Evolutionary conservation across 2,329 filamentous ascomycete genomes (phyloP).

Genomic region (Neonectria neomacrospora): DNA sequence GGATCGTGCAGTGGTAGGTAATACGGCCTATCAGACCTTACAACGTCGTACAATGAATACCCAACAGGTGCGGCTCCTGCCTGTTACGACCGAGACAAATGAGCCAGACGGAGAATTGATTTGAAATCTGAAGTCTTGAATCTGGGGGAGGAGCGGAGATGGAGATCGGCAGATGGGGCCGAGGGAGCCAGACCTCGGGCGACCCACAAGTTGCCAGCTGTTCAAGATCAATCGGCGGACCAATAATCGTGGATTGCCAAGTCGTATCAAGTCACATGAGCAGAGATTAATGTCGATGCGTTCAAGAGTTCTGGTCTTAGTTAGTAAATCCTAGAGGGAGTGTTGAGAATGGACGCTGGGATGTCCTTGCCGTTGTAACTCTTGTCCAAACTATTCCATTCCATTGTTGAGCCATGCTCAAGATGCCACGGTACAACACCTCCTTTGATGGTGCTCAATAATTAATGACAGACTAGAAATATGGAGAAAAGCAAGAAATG

Average conservation of each 20-base stretch:
- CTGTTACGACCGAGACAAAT: background rate
- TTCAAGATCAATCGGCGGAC: background rate
- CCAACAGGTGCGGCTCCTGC: no score
- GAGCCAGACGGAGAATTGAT: slow-evolving; percentile 8
- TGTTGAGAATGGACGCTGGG: no score
- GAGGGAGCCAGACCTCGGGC: background rate
- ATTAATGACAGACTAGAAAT: no score
- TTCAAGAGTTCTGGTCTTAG: background rate
- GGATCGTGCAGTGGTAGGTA: no score
- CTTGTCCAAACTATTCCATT: background rate
- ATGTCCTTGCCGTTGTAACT: background rate
- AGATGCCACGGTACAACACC: background rate
- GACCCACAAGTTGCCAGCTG: slow-evolving; percentile 7
- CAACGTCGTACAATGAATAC: no score
- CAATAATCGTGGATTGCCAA: no score
- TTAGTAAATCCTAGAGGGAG: background rate
- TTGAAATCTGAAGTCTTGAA: background rate
- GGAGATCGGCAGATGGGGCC: background rate
- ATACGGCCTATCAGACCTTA: no score
- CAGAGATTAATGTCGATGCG: background rate
- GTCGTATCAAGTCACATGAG: background rate
- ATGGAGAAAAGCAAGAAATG: background rate
- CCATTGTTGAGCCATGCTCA: background rate
- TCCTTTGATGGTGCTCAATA: slow-evolving; percentile 1
- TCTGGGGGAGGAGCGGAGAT: slow-evolving; percentile 2